Base-by-base conservation (phyloP, 495 filamentous ascomycete species). In the Sordaria brevicollis region DNA sequence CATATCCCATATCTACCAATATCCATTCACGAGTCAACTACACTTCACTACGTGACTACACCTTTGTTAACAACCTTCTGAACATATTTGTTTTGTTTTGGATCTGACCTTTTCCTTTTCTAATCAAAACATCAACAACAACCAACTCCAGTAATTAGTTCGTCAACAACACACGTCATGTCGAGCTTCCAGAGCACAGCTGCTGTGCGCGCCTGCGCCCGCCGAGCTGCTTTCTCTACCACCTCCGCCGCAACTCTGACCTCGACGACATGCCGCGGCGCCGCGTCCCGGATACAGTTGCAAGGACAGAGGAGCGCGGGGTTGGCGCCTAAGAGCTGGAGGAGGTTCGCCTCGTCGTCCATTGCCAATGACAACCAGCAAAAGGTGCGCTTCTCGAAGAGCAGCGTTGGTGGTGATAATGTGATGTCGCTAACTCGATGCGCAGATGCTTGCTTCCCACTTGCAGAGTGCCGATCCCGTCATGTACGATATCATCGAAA, bases 401-500 rank as follows among this genome's bases (percentile, higher is more conserved):
- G 49, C 62, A 21, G 39, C 33, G 3, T 19, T 36, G 25, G 65
- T 76, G 41, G 9, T 21, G 17, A 54, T 17, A 4, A 41, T 25
- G 31, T 41, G 66, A 71, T 79, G 67, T 77, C 67, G 33, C 11
- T 57, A n/a, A 15, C 10, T 19, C 6, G 17, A 9, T 41, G 65
- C 19, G 43, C 75, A 98, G 95, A 81, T 97, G 49, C 90, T 99
- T 65, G 85, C 90, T 35, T 86, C 92, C 31, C 84, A 88, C 72
- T 85, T 99, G 39, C 84, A 95, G 77, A 87, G 94, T 73, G 92
- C 92, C 41, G 95, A 99, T 81, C 93, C 94, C 29, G 81, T 89
- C 62, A 88, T 98, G 69, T 94, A 86, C 77, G 87, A 89, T 29
- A 97, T 98, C 73, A 87, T 99, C 71, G 88, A 96, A 81, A 94